Conservation (phyloP, 257 asterid genomes). For the Nyctanthes arbortristis region DNA sequence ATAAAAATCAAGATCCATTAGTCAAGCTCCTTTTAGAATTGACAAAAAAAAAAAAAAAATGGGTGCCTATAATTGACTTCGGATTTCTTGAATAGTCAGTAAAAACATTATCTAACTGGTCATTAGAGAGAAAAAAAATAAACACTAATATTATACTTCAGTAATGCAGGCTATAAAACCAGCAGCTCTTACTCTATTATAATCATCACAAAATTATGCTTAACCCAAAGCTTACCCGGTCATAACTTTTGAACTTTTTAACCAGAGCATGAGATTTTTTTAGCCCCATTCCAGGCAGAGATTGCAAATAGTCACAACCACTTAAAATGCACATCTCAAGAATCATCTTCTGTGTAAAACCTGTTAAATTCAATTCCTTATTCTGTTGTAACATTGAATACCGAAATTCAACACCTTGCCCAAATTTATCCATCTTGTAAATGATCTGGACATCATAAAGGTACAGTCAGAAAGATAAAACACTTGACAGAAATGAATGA, state of each 20-base stretch:
- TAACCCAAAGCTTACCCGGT: slow-evolving; percentile 52
- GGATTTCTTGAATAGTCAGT: background rate
- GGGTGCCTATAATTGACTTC: background rate
- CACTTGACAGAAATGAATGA: background rate
- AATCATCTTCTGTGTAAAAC: slow-evolving; percentile 83
- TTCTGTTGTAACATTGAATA: slow-evolving; percentile 60
- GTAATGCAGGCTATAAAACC: too few species aligned
- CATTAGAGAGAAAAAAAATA: background rate
- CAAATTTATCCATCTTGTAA: slow-evolving; percentile 98
- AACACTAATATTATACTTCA: too few species aligned
- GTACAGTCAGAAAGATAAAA: slow-evolving; percentile 21
- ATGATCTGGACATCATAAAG: slow-evolving; percentile 57
- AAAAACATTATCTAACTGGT: background rate
- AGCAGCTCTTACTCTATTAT: too few species aligned
- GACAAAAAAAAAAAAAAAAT: background rate
- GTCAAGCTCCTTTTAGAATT: background rate
- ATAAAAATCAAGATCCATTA: background rate
- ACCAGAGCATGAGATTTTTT: slow-evolving; percentile 82
- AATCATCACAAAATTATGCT: slow-evolving; percentile 1
- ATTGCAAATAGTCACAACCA: slow-evolving; percentile 93
- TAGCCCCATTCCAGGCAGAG: slow-evolving; percentile 96
- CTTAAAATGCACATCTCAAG: slow-evolving; percentile 98
- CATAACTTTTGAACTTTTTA: slow-evolving; percentile 67
- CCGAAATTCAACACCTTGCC: slow-evolving; percentile 90
- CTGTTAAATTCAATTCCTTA: slow-evolving; percentile 69